Evolutionary conservation across 1,139 yeast genomes (phyloP), one percentile per base, ranked within the genome.

Genomic region (Suhomyces bokatorum): DNA sequence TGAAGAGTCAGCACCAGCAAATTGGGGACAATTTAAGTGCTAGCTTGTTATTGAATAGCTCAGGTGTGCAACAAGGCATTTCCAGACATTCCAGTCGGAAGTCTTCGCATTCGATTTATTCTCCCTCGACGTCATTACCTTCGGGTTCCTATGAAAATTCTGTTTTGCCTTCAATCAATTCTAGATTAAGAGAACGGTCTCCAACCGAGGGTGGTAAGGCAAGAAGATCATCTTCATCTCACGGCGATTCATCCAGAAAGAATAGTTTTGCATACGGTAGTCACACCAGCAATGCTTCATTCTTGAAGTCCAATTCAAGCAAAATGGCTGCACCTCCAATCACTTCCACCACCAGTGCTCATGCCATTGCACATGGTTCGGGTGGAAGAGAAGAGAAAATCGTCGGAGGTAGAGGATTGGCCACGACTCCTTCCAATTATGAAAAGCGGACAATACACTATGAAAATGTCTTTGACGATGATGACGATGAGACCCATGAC

Each of bases 381-480:
- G 38, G 33, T 6, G 12, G 33, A 20, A 32, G 40, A 3, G 39
- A 31, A 14, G 33, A 44, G 15, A 41, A 39, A 11, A 9, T 15
- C 3, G 10, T 32, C 30, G 60, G 47, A 6, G 62, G 66, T 3
- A 51, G 60, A 14, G 77, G 76, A 0, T 53, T 69, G 35, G 66
- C 76, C 4, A 70, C 76, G 0, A 63, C 70, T 1, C 76, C 75
- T 0, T 68, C 74, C 2, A 58, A 61, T 0, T 69, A 67, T 50
- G 49, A 50, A 6, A 60, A 57, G 39, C 11, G 45, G 7, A 11
- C 45, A 6, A 70, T 75, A 12, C 68, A 68, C 49, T 77, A 75
- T 52, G 79, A 70, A 40, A 70, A 72, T 47, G 82, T 77, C 7
- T 78, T 78, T 59, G 81, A 77, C 32, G 80, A 77, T 46, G 81